Base-by-base conservation (phyloP, 495 filamentous ascomycete species). In the Darksidea phi region DNA sequence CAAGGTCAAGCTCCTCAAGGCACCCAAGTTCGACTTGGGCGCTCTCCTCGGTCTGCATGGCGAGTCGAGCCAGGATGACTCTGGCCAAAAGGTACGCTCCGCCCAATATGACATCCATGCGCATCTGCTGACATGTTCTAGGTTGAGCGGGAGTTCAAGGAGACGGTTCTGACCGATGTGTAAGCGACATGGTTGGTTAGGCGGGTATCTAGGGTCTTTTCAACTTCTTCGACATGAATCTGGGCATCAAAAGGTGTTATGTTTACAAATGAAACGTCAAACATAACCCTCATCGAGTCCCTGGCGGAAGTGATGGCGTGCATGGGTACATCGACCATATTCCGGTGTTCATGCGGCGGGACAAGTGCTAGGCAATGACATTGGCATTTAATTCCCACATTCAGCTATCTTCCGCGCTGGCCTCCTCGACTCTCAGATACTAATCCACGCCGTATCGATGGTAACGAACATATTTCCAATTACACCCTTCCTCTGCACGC, bases 1-100 rank as follows among this genome's bases (percentile, higher is more conserved):
- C 77, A 98, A 98, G 85, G 92, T 98, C 73, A 98, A 98, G 85
- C 89, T 98, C 48, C 84, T 98, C 54, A 98, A 98, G 86, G 74
- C 84, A 54, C 94, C 94, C 70, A 97, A 97, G 84, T 98, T 98
- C 81, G 94, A 98, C 75, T 90, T 98, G 59, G 94, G 94, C 78
- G 87, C 90, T 67, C 84, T 98, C 59, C 87, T 98, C 73, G 85
- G 85, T 77, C 84, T 97, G 61, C 94, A 98, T 83, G 95, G 95
- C 74, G 95, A 98, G 84, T 92, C 93, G 45, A 87, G 86, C 69
- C 91, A 90, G 68, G 95, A 98, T 76, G 94, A 98, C 78, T 83
- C 88, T 75, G 94, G 94, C 68, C 91, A 97, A 79, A 97, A 96
- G 88, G 75, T 76, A 51, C 49, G 65, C 51, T 6, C 5, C 11